Percentiles rank a stretch among this genome's conserved stretches.
These are phyloP conservation scores for Fusarium penzigii DNA, from an alignment of 2,329 filamentous ascomycete species.

Conservation along the genomic window DNA sequence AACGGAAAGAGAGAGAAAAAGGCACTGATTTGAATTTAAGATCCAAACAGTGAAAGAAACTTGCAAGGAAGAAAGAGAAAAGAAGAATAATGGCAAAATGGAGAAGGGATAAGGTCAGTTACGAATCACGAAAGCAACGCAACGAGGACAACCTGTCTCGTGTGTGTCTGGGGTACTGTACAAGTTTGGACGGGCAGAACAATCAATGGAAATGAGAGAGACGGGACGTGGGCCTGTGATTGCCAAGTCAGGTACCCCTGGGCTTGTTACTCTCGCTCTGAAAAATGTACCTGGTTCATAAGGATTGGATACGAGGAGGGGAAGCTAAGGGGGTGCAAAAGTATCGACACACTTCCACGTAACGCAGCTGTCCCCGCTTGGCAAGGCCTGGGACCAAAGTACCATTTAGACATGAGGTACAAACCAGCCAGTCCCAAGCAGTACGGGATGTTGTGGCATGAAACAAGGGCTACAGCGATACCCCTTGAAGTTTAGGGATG, in stretches of 20 bases:
- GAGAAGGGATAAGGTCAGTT: constrained; percentile 1
- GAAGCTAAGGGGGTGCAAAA: not conserved
- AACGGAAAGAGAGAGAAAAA: constrained; percentile 1
- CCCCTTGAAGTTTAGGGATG: not conserved
- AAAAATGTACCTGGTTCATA: not conserved
- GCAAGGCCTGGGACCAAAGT: not conserved
- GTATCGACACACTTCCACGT: not conserved
- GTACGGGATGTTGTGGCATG: not conserved
- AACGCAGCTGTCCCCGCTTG: not conserved
- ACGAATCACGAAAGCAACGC: not conserved
- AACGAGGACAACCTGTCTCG: not conserved
- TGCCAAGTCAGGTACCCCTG: too few species aligned
- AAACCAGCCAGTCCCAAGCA: not conserved
- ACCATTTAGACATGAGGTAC: not conserved
- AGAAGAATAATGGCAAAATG: not conserved
- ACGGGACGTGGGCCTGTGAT: too few species aligned
- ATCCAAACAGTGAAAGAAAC: not conserved
- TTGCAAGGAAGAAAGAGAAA: not conserved
- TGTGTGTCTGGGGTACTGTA: not conserved
- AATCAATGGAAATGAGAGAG: too few species aligned
- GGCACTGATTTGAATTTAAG: not conserved
- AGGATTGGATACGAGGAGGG: not conserved
- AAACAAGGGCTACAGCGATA: not conserved
- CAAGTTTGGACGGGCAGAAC: not conserved
- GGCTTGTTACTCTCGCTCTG: too few species aligned